A percentile compares a stretch with the other conserved stretches of the same genome.
Conservation (phyloP, 73 alveolate genomes). For the Symbiodinium natans region DNA sequence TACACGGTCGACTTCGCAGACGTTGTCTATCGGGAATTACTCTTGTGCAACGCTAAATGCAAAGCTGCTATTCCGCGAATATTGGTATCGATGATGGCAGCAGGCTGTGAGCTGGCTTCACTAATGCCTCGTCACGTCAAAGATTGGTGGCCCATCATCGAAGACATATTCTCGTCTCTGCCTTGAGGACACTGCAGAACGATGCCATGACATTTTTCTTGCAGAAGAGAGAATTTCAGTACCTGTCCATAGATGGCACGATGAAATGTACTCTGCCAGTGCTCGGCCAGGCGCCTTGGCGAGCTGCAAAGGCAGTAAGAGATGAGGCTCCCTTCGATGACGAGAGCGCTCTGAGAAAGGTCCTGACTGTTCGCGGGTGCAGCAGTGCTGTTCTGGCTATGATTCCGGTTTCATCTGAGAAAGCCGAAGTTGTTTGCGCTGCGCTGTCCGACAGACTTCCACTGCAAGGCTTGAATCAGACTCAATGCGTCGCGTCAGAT, state of each 20-base stretch:
- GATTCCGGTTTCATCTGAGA: background rate
- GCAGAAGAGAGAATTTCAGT: background rate
- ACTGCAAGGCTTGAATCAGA: background rate
- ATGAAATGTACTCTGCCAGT: background rate
- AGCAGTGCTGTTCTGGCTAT: conserved; percentile 33
- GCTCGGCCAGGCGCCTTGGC: conserved; percentile 34
- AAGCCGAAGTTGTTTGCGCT: background rate
- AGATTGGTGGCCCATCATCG: conserved; percentile 45
- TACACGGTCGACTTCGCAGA: background rate
- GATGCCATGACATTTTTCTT: background rate
- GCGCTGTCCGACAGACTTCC: background rate
- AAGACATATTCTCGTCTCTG: background rate
- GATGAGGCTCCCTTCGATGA: background rate
- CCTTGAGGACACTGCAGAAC: background rate
- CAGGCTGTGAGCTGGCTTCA: background rate
- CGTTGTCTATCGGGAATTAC: background rate
- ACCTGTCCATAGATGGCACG: conserved; percentile 33
- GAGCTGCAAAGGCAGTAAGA: background rate
- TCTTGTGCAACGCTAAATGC: background rate
- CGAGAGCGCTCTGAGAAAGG: background rate
- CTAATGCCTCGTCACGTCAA: background rate
- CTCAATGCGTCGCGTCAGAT: background rate
- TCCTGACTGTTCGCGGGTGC: conserved; percentile 23
- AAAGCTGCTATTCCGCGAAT: background rate
- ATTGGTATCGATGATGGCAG: background rate